Percentiles rank a stretch among this genome's conserved stretches.
Conservation (phyloP, 495 filamentous ascomycete genomes). For the Penicillium robsamsonii region DNA sequence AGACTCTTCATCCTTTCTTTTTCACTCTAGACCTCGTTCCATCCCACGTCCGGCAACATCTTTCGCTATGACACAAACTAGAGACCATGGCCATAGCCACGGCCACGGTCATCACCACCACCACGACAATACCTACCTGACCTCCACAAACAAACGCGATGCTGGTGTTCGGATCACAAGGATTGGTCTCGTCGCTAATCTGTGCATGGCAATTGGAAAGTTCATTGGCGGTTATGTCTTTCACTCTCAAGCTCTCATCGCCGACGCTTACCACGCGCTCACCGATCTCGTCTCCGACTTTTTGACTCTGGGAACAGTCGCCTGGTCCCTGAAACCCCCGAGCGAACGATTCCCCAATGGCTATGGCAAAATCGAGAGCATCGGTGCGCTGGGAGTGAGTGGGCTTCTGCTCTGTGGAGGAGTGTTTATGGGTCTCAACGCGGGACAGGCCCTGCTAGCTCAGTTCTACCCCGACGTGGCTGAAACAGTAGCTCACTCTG, state of each 20-base stretch:
- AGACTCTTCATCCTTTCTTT: constrained; percentile 14
- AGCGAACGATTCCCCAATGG: constrained; percentile 80
- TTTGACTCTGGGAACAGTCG: constrained; percentile 87
- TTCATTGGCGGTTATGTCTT: constrained; percentile 89
- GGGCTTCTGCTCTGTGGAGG: constrained; percentile 84
- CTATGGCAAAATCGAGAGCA: constrained; percentile 95
- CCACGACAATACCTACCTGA: constrained; percentile 86
- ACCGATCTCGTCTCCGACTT: constrained; percentile 94
- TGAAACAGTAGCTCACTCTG: constrained; percentile 58
- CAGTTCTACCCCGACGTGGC: constrained; percentile 77
- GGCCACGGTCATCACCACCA: constrained; percentile 59
- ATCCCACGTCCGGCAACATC: constrained; percentile 20
- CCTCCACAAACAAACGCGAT: constrained; percentile 84
- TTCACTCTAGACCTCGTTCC: constrained; percentile 28
- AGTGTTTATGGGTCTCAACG: constrained; percentile 83
- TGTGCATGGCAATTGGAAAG: constrained; percentile 90
- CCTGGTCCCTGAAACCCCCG: constrained; percentile 82
- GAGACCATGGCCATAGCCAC: constrained; percentile 34
- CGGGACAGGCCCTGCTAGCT: constrained; percentile 68
- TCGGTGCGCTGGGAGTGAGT: constrained; percentile 90
- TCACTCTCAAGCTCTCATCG: constrained; percentile 89
- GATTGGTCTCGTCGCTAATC: constrained; percentile 86
- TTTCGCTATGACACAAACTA: constrained; percentile 39
- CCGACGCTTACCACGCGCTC: constrained; percentile 91
- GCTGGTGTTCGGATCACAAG: constrained; percentile 93